Evolutionary conservation across 2,329 filamentous ascomycete genomes (phyloP).

Genomic region (Fusarium pilosicola): DNA sequence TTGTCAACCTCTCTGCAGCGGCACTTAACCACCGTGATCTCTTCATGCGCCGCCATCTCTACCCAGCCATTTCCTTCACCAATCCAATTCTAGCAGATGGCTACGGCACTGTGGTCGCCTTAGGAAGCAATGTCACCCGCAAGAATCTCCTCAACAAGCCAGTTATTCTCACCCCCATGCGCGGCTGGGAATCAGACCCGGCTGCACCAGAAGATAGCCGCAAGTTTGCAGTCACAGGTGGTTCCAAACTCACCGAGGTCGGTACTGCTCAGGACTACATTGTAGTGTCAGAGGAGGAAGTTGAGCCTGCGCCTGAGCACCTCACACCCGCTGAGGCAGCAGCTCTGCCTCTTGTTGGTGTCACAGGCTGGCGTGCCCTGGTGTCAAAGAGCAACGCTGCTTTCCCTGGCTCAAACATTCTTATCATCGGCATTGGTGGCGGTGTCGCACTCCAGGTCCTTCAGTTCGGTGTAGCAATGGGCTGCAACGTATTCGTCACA

Average conservation of each 20-base stretch:
- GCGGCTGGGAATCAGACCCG: conserved; percentile 77
- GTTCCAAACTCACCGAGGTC: conserved; percentile 66
- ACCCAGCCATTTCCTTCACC: conserved; percentile 84
- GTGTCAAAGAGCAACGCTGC: conserved; percentile 79
- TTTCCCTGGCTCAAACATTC: conserved; percentile 74
- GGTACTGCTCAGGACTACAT: conserved; percentile 83
- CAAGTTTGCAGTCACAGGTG: conserved; percentile 74
- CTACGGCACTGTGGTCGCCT: conserved; percentile 74
- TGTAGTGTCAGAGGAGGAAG: conserved; percentile 73
- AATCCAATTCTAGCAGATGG: conserved; percentile 86
- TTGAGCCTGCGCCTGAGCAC: conserved; percentile 80
- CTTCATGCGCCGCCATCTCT: conserved; percentile 92
- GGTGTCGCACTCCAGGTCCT: conserved; percentile 87
- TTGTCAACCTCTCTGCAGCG: conserved; percentile 79
- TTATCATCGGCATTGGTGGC: conserved; percentile 92
- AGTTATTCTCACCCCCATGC: conserved; percentile 81
- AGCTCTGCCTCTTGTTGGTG: conserved; percentile 82
- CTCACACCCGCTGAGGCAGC: conserved; percentile 79
- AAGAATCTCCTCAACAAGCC: conserved; percentile 65
- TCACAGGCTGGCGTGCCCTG: conserved; percentile 89
- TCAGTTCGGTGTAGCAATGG: conserved; percentile 79
- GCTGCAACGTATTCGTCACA: conserved; percentile 84
- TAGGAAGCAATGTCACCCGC: conserved; percentile 61
- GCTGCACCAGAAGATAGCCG: conserved; percentile 75
- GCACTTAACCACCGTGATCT: conserved; percentile 95